Evolutionary conservation across 345 rosid genomes (phyloP).

Genomic region (Lepidium sativum): DNA sequence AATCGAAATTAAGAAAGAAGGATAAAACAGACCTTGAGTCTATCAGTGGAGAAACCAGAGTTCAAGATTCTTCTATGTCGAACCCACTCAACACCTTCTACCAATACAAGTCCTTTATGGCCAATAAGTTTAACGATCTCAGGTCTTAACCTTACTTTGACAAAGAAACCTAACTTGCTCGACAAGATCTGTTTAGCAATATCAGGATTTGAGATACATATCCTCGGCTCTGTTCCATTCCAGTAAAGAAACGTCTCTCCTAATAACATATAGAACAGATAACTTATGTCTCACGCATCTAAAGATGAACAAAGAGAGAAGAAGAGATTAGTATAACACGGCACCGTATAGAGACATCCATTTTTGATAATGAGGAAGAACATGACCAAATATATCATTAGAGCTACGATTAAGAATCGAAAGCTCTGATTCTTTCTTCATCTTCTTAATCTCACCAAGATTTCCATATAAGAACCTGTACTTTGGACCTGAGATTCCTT

Average conservation of each 20-base stretch:
- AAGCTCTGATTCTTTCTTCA: slow-evolving; percentile 2
- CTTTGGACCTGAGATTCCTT: slow-evolving; percentile 22
- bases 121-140: slow-evolving; percentile 15
- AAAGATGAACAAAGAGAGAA: not conserved
- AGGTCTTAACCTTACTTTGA: not conserved
- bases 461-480: slow-evolving; percentile 4
- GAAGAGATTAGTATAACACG: not conserved
- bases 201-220: slow-evolving; percentile 28
- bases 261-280: not conserved
- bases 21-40: slow-evolving; percentile 29
- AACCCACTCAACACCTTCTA: slow-evolving; percentile 31
- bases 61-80: slow-evolving; percentile 28
- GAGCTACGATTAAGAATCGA: not conserved
- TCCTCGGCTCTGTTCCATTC: slow-evolving; percentile 29
- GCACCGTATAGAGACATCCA: slow-evolving; percentile 14
- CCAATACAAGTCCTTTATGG: slow-evolving; percentile 9
- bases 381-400: not conserved
- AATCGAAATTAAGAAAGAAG: not conserved
- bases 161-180: slow-evolving; percentile 25
- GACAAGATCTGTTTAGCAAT: slow-evolving; percentile 27
- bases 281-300: not conserved
- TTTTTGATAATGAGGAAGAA: not conserved
- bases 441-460: not conserved
- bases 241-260: slow-evolving; percentile 28
- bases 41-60: slow-evolving; percentile 35